These are phyloP conservation scores for Wickerhamomyces alni DNA, from an alignment of 805 yeast genomes.

Conservation along the genomic window DNA sequence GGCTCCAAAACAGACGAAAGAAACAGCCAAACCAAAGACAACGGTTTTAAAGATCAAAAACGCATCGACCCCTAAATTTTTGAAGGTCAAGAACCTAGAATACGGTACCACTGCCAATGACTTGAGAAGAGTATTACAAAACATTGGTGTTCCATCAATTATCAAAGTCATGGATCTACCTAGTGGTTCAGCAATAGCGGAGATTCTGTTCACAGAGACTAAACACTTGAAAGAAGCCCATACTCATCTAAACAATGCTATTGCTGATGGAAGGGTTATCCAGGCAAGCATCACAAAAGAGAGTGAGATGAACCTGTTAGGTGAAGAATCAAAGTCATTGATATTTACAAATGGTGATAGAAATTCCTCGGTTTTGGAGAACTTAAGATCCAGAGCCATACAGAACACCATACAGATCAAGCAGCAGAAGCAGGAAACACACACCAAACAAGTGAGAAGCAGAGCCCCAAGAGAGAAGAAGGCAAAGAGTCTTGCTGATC, in stretches of 20 bases:
- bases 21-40: not conserved
- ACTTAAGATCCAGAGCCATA: too few species aligned
- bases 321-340: not conserved
- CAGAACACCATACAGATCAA: too few species aligned
- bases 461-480: too few species aligned
- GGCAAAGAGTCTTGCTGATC: not conserved
- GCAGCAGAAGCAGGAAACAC: not conserved
- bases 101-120: conserved; percentile 26
- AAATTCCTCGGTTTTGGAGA: too few species aligned
- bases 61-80: conserved; percentile 17
- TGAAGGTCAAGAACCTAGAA: conserved; percentile 26
- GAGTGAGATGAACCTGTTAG: conserved; percentile 6
- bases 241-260: conserved; percentile 32
- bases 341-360: not conserved
- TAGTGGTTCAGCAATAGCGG: conserved; percentile 34
- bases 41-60: conserved; percentile 17
- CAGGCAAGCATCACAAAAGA: conserved; percentile 26
- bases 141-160: conserved; percentile 18
- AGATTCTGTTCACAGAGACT: conserved; percentile 27
- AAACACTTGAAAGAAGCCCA: conserved; percentile 26
- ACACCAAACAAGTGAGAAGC: not conserved
- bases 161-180: conserved; percentile 29
- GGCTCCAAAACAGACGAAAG: not conserved
- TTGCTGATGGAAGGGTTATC: conserved; percentile 42
- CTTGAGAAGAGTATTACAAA: conserved; percentile 20